Conservation (phyloP, 1,284 basidiomycete species). For the Xerocomus amazonicus region DNA sequence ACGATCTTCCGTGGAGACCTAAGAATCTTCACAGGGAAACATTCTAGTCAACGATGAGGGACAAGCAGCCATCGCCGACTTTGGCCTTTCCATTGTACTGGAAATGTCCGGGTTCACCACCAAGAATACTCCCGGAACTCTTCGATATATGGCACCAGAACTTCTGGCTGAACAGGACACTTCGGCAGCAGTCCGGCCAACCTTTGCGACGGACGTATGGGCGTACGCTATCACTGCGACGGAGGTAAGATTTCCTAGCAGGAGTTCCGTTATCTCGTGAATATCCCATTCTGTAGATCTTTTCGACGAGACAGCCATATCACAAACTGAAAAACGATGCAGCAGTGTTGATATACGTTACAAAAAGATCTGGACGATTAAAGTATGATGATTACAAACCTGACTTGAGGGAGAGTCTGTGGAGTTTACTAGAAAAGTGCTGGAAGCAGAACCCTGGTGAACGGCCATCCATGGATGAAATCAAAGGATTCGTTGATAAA, state of each 20-base stretch:
- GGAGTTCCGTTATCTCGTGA: not conserved
- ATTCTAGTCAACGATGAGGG: constrained; percentile 24
- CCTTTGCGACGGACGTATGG: constrained; percentile 27
- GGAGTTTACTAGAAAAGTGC: constrained; percentile 22
- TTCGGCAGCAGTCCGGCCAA: constrained; percentile 14
- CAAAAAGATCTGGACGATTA: constrained; percentile 10
- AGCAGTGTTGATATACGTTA: constrained; percentile 19
- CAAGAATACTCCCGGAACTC: constrained; percentile 23
- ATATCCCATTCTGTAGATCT: constrained; percentile 15
- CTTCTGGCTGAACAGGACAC: constrained; percentile 15
- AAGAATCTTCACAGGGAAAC: constrained; percentile 19
- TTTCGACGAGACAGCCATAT: constrained; percentile 24
- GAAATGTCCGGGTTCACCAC: constrained; percentile 32
- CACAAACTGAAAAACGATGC: constrained; percentile 11
- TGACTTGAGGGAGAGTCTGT: constrained; percentile 16
- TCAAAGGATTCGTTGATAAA: constrained; percentile 18
- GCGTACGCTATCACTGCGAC: constrained; percentile 28
- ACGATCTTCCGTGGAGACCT: not conserved
- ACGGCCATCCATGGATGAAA: constrained; percentile 13
- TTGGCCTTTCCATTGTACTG: constrained; percentile 31
- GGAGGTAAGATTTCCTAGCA: constrained; percentile 17
- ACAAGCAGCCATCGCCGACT: constrained; percentile 28
- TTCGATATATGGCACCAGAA: constrained; percentile 31
- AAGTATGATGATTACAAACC: constrained; percentile 21
- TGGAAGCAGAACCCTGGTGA: constrained; percentile 13